Percentiles rank a stretch among this genome's conserved stretches.
Evolutionary conservation across 1,139 yeast genomes (phyloP).

Genomic region (Entelexis paramagnoliae): DNA sequence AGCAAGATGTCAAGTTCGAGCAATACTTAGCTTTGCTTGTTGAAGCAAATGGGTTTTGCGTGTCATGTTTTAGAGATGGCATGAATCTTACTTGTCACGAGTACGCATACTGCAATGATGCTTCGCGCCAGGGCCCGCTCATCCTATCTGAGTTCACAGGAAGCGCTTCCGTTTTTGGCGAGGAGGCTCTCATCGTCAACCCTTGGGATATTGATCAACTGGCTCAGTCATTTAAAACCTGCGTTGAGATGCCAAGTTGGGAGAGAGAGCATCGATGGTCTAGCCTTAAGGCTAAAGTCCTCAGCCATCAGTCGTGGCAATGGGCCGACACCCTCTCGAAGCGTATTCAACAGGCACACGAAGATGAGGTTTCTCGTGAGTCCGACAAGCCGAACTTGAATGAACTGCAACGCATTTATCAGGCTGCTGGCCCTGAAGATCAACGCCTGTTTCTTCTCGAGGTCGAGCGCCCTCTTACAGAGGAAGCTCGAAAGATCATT

Average conservation of each 20-base stretch:
- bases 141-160: conserved; percentile 91
- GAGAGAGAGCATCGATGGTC: conserved; percentile 59
- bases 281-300: conserved; percentile 47
- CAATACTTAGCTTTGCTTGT: conserved; percentile 78
- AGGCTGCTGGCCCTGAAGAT: conserved; percentile 17
- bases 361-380: conserved; percentile 40
- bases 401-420: conserved; percentile 22
- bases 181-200: conserved; percentile 67
- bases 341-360: conserved; percentile 55
- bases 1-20: conserved; percentile 78
- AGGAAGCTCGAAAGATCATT: conserved; percentile 16
- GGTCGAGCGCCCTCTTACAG: conserved; percentile 23
- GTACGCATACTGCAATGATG: conserved; percentile 59
- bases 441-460: conserved; percentile 32
- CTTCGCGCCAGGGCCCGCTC: conserved; percentile 56
- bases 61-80: conserved; percentile 89
- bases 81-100: conserved; percentile 95
- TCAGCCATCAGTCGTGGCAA: conserved; percentile 55
- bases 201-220: conserved; percentile 80
- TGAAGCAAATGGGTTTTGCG: conserved; percentile 82
- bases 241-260: conserved; percentile 50
- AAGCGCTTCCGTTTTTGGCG: conserved; percentile 60
- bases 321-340: conserved; percentile 61
- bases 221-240: conserved; percentile 49
- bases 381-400: conserved; percentile 28